Conservation (phyloP, 345 rosid species). For the Xanthoceras sorbifolium region DNA sequence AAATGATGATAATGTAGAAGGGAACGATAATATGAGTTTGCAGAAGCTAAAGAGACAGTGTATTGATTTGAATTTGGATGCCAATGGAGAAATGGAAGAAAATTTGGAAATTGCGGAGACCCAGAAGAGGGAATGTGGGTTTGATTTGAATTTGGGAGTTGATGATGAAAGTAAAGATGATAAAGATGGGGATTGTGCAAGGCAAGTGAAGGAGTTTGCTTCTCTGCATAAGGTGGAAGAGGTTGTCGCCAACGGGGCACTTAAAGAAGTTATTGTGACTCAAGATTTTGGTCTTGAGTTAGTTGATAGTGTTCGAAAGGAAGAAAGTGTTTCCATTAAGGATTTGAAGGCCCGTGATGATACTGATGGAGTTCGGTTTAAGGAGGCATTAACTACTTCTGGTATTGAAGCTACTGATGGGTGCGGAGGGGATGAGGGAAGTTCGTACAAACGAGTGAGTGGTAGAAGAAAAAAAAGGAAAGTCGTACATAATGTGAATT, state of each 20-base stretch:
- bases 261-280: constrained; percentile 46
- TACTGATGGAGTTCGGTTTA: constrained; percentile 31
- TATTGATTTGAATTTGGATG: constrained; percentile 86
- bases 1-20: constrained; percentile 25
- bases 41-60: constrained; percentile 38
- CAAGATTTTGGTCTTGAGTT: constrained; percentile 38
- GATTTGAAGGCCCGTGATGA: constrained; percentile 27
- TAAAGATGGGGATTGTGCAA: constrained; percentile 21
- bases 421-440: constrained; percentile 38
- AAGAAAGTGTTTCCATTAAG: constrained; percentile 3
- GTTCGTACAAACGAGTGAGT: constrained; percentile 31
- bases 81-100: constrained; percentile 51
- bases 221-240: constrained; percentile 24
- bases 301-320: constrained; percentile 35
- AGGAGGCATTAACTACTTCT: constrained; percentile 31
- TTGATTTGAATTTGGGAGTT: constrained; percentile 81
- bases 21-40: constrained; percentile 20
- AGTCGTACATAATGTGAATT: constrained; percentile 29
- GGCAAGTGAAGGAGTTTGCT: constrained; percentile 22
- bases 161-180: constrained; percentile 50
- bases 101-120: constrained; percentile 25
- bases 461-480: constrained; percentile 61
- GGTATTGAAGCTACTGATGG: constrained; percentile 32
- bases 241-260: constrained; percentile 29
- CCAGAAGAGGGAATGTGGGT: constrained; percentile 49